Evolutionary conservation across 768 basidiomycete genomes (phyloP), one percentile per base, ranked within the genome.

Genomic region (Wakefieldia striispora): DNA sequence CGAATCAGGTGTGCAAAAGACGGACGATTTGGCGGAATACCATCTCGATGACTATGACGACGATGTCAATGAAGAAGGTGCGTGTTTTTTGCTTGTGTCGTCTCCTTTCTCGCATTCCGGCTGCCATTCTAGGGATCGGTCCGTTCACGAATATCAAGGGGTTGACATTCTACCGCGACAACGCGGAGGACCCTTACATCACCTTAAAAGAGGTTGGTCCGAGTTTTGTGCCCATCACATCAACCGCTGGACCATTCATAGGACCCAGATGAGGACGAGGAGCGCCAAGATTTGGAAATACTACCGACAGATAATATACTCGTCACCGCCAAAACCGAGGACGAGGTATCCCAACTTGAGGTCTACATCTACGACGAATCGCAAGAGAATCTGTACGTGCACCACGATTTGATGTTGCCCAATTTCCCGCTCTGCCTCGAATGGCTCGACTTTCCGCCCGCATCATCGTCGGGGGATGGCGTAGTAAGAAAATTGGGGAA

Each of bases 341-440:
- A 97, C 69, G 94, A 98, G 55, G 81, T 98, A 46, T 95, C 95
- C 2, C 93, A 97, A 56, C 80, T 98, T 46, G 95, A 98, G 66
- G 78, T 97, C 56, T 95, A 95, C 70, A 86, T 97, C 61, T 98
- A 97, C 70, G 93, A 97, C 67, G 93, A 40, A 63, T 76, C 82
- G 0, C 75, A 89, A 71, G 91, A 94, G 65, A 92, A 91, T 65
- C 80, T 98, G 37, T 98, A 94, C 65, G 89, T 88, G 34, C 97
- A 98, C 67, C 97, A 99, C 70, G 97, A 99, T 68, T 79, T 97
- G 66, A 91, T 99, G 85, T 81, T 99, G 26, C 94, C 95, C 55
- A 92, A 91, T 56, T 94, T 97, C 70, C 97, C 97, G 9, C 86
- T 99, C 50, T 98, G 95, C 61, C 88, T 99, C 50, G 97, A 99